Evolutionary conservation across 176 grass and related monocot species (phyloP).

Genomic region (Thinopyrum elongatum): DNA sequence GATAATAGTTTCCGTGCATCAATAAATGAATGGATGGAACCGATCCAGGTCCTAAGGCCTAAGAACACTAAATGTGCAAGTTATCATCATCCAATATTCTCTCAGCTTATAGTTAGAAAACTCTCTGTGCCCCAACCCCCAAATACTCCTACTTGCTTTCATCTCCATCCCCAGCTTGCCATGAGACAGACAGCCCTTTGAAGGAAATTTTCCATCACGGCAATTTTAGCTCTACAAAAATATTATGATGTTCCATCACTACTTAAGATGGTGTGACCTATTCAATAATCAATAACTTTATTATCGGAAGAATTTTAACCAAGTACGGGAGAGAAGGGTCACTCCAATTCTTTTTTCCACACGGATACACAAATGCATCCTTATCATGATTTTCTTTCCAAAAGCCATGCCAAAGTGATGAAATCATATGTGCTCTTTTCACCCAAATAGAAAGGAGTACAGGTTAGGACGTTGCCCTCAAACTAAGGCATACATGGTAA

Average conservation of each 20-base stretch:
- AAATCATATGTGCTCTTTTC: neutral
- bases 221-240: neutral
- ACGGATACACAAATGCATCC: neutral
- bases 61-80: neutral
- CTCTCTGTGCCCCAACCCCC: neutral
- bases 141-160: neutral
- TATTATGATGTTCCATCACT: neutral
- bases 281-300: neutral
- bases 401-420: neutral
- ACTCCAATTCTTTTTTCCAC: slow-evolving; percentile 4
- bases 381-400: neutral
- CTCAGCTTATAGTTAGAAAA: neutral
- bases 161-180: neutral
- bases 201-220: neutral
- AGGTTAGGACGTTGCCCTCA: neutral
- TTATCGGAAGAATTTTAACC: neutral
- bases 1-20: neutral
- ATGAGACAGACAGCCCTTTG: neutral
- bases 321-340: neutral
- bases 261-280: neutral
- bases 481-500: neutral
- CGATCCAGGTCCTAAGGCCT: neutral
- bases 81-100: neutral
- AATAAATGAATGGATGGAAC: neutral
- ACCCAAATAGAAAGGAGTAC: neutral